Percentiles rank a stretch among this genome's conserved stretches.
Conservation (phyloP, 306 rosid genomes). For the Senna siamea region DNA sequence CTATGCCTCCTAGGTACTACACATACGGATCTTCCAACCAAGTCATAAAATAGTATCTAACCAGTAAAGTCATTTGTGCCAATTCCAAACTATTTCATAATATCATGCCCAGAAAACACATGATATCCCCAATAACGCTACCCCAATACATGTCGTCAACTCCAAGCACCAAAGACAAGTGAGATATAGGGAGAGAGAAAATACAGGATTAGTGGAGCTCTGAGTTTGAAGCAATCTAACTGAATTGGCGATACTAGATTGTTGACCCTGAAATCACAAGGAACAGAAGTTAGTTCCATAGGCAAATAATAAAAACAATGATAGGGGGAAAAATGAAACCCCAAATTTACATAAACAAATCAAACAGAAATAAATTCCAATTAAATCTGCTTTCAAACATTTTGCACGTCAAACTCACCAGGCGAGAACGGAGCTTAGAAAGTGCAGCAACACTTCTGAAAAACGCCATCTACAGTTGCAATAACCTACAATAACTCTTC, state of each 20-base stretch:
- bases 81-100: constrained; percentile 28
- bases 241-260: constrained; percentile 66
- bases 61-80: background rate
- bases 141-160: constrained; percentile 26
- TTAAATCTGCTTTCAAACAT: background rate
- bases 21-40: background rate
- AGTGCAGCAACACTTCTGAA: constrained; percentile 73
- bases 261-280: constrained; percentile 69
- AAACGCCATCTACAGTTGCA: constrained; percentile 48
- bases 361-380: constrained; percentile 1
- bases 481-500: constrained; percentile 23
- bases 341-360: background rate
- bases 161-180: constrained; percentile 1
- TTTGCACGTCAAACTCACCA: constrained; percentile 47
- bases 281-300: background rate
- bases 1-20: background rate
- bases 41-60: background rate
- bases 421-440: constrained; percentile 85
- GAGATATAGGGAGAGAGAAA: constrained; percentile 18
- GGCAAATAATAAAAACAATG: background rate
- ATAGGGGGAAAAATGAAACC: background rate
- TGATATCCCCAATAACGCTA: no score
- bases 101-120: constrained; percentile 15
- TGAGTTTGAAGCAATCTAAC: constrained; percentile 89
- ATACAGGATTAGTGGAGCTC: constrained; percentile 69